Percentiles rank a stretch among this genome's conserved stretches.
Evolutionary conservation across 2,329 filamentous ascomycete species (phyloP).

Genomic region (Aspergillus bombycis): DNA sequence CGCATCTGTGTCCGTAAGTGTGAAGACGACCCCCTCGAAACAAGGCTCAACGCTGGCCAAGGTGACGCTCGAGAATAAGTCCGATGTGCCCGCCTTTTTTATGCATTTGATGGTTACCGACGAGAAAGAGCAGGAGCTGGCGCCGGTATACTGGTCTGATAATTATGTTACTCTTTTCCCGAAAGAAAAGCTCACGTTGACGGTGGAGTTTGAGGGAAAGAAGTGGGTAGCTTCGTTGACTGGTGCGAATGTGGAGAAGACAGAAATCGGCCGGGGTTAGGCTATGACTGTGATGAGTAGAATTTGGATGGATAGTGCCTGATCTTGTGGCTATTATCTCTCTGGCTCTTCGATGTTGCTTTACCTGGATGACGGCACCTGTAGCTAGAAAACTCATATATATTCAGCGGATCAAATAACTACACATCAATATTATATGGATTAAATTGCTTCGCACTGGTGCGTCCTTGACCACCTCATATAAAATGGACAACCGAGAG

Average conservation of each 20-base stretch:
- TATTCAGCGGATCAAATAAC: no score
- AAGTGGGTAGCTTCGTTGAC: slow-evolving; percentile 22
- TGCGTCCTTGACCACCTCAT: no score
- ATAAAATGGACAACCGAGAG: no score
- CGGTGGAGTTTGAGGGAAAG: slow-evolving; percentile 30
- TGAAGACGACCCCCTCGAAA: slow-evolving; percentile 8
- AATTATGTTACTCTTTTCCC: slow-evolving; percentile 67
- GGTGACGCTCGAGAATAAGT: slow-evolving; percentile 56
- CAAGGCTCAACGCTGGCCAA: slow-evolving; percentile 22
- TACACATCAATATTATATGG: no score
- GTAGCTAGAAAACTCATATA: no score
- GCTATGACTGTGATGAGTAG: not conserved
- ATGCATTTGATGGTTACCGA: slow-evolving; percentile 57
- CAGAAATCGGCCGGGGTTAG: not conserved
- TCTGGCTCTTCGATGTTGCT: no score
- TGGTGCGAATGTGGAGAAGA: slow-evolving; percentile 27
- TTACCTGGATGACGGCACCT: no score
- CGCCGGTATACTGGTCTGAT: slow-evolving; percentile 62
- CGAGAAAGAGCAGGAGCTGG: slow-evolving; percentile 47
- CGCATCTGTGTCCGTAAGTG: slow-evolving; percentile 42
- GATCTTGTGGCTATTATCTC: not conserved
- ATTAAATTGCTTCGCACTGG: no score
- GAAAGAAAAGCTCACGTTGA: slow-evolving; percentile 52
- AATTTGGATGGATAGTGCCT: no score
- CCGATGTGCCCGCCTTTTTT: slow-evolving; percentile 60